These are phyloP conservation scores for Fragosphaeria purpurea DNA, from an alignment of 2,329 filamentous ascomycete species.

Conservation along the genomic window DNA sequence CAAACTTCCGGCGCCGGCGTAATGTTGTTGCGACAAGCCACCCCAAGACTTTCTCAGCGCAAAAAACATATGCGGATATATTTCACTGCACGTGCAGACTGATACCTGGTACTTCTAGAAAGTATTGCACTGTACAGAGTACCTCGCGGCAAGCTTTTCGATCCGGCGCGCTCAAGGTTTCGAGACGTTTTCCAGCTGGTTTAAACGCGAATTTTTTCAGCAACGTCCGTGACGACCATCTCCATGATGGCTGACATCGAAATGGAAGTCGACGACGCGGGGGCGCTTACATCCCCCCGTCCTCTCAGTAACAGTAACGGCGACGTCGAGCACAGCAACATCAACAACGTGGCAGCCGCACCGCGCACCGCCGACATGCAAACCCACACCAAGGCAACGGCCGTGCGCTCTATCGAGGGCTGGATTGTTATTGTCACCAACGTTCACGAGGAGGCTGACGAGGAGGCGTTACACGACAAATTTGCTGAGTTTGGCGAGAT, in stretches of 20 bases:
- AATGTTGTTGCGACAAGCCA: too few species aligned
- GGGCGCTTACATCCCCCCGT: not conserved
- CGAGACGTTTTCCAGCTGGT: too few species aligned
- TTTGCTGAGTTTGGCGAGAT: constrained; percentile 81
- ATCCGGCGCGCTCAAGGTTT: too few species aligned
- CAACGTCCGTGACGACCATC: too few species aligned
- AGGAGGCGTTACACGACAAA: constrained; percentile 71
- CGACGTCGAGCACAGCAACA: constrained; percentile 23
- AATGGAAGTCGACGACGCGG: constrained; percentile 27
- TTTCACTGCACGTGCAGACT: too few species aligned
- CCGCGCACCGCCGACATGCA: constrained; percentile 46
- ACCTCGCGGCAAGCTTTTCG: too few species aligned
- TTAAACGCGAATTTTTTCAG: too few species aligned
- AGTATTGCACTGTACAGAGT: too few species aligned
- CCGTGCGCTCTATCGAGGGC: constrained; percentile 77
- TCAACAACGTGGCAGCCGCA: not conserved
- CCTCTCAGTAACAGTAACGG: not conserved
- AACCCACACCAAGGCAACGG: constrained; percentile 63
- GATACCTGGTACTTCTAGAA: too few species aligned
- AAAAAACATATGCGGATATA: too few species aligned
- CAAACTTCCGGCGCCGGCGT: too few species aligned
- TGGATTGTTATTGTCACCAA: constrained; percentile 86
- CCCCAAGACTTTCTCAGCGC: too few species aligned
- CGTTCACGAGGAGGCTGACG: constrained; percentile 77
- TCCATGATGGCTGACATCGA: constrained; percentile 14